Conservation (phyloP, 805 yeast species). For the Teunomyces lycoperdinae region DNA sequence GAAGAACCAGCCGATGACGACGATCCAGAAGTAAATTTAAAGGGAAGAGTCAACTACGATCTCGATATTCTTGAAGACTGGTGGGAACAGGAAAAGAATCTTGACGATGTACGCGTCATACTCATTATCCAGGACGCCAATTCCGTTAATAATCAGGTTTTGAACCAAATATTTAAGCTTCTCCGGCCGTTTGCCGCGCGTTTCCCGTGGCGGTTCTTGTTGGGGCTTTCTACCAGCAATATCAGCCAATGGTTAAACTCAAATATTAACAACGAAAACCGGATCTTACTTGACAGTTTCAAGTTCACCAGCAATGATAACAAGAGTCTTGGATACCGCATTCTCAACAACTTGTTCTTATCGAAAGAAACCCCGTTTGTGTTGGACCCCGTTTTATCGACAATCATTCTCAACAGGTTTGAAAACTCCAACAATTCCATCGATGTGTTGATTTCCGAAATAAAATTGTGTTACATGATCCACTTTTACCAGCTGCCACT, state of each 20-base stretch:
- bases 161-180: constrained; percentile 34
- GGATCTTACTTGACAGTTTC: constrained; percentile 26
- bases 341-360: constrained; percentile 32
- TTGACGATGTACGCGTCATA: constrained; percentile 15
- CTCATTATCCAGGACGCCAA: constrained; percentile 38
- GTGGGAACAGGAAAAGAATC: constrained; percentile 15
- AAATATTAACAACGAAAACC: constrained; percentile 29
- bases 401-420: constrained; percentile 33
- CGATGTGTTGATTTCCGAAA: constrained; percentile 36
- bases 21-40: constrained; percentile 8
- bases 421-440: constrained; percentile 40
- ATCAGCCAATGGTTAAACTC: constrained; percentile 36
- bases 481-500: constrained; percentile 40
- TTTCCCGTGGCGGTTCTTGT: constrained; percentile 32
- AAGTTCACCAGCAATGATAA: constrained; percentile 33
- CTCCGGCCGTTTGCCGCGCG: constrained; percentile 22
- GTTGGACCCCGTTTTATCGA: constrained; percentile 22
- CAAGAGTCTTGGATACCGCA: constrained; percentile 30
- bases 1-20: constrained; percentile 9
- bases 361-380: constrained; percentile 17
- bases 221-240: constrained; percentile 36
- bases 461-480: constrained; percentile 37
- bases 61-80: constrained; percentile 35
- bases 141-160: constrained; percentile 29
- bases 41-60: constrained; percentile 25